Percentiles rank a stretch among this genome's conserved stretches.
phyloP scores from a whole-genome alignment of 2,329 filamentous ascomycete species.

The Aspergillus melleus region DNA sequence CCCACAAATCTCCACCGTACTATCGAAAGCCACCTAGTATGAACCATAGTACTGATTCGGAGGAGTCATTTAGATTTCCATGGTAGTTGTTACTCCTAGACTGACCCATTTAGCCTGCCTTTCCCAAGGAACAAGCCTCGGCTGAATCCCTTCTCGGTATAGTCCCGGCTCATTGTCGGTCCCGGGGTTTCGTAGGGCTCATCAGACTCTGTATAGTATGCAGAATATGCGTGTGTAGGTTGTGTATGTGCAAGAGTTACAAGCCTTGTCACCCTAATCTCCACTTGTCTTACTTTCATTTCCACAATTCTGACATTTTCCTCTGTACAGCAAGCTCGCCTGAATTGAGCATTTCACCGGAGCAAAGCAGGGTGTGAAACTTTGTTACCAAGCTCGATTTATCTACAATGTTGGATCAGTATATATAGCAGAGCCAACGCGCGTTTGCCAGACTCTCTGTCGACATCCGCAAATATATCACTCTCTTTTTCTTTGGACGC shows the following conservation, averaged over 20 bases:
- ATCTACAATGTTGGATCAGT: neutral
- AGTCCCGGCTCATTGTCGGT: no score
- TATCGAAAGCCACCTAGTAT: no score
- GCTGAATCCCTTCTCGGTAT: no score
- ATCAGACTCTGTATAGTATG: neutral
- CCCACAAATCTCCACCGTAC: no score
- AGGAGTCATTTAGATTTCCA: no score
- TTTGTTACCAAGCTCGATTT: neutral
- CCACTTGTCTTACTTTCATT: neutral
- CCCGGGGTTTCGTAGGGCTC: no score
- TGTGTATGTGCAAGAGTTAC: neutral
- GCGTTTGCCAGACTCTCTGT: neutral
- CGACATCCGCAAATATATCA: neutral
- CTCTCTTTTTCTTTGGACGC: neutral
- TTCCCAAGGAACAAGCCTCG: no score
- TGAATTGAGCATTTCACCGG: neutral
- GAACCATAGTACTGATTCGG: no score
- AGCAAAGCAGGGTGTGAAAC: neutral
- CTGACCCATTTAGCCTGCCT: no score
- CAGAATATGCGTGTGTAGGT: neutral
- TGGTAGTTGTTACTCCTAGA: no score
- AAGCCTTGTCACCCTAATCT: neutral
- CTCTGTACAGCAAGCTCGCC: neutral
- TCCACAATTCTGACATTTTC: neutral
- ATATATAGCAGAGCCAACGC: neutral